Evolutionary conservation across 2,329 filamentous ascomycete genomes (phyloP).

Genomic region (Coniella vitis): DNA sequence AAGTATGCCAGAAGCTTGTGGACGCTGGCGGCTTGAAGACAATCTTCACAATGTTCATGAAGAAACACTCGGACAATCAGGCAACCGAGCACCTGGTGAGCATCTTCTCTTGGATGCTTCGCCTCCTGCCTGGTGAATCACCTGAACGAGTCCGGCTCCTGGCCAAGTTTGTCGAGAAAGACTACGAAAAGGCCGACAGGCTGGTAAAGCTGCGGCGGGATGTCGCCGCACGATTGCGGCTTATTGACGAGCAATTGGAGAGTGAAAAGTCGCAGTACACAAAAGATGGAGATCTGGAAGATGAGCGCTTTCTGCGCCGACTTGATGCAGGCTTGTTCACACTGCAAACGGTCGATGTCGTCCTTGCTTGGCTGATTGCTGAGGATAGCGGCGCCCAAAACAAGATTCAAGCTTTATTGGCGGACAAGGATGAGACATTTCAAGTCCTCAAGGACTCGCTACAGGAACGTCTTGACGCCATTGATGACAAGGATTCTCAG

Average conservation of each 20-base stretch:
- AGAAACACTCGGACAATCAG: conserved; percentile 58
- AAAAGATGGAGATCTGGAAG: conserved; percentile 56
- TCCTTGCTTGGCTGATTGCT: conserved; percentile 84
- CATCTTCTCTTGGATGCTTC: conserved; percentile 77
- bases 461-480: conserved; percentile 47
- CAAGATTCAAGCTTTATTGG: conserved; percentile 57
- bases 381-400: conserved; percentile 73
- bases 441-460: conserved; percentile 59
- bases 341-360: conserved; percentile 75
- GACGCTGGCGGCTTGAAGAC: conserved; percentile 80
- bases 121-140: conserved; percentile 70
- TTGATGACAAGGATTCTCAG: conserved; percentile 40
- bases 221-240: conserved; percentile 56
- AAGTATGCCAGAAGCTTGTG: conserved; percentile 69
- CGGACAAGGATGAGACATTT: conserved; percentile 61
- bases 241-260: conserved; percentile 56
- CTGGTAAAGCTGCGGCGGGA: conserved; percentile 65
- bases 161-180: conserved; percentile 92
- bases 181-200: conserved; percentile 77
- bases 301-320: conserved; percentile 67
- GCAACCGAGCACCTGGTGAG: conserved; percentile 74
- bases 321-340: conserved; percentile 81
- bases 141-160: conserved; percentile 73
- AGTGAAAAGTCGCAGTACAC: conserved; percentile 41
- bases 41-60: conserved; percentile 82